These are phyloP conservation scores for Sinapis alba DNA, from an alignment of 441 rosid species.

Conservation along the genomic window DNA sequence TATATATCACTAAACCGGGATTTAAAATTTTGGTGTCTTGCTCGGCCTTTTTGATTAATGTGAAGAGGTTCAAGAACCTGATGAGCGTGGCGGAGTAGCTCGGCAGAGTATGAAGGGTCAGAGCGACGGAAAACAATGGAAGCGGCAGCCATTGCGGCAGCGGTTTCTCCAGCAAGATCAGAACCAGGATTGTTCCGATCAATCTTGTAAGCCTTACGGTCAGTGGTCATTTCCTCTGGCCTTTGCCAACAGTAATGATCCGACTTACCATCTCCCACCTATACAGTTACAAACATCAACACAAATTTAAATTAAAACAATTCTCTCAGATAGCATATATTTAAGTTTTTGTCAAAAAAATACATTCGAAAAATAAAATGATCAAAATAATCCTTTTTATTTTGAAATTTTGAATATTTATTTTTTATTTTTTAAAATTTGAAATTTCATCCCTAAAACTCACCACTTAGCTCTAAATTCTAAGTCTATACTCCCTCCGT, in stretches of 20 bases:
- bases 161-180: conserved; percentile 54
- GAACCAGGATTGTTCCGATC: conserved; percentile 49
- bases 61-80: conserved; percentile 33
- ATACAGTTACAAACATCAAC: conserved; percentile 10
- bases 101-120: conserved; percentile 41
- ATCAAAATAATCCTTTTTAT: too few species aligned
- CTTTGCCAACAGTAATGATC: conserved; percentile 58
- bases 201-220: conserved; percentile 41
- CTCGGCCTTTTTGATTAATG: background rate
- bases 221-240: conserved; percentile 57
- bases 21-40: background rate
- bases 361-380: too few species aligned
- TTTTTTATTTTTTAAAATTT: too few species aligned
- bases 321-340: too few species aligned
- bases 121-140: conserved; percentile 46
- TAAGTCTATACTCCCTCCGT: too few species aligned
- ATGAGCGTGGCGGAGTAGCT: conserved; percentile 45
- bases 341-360: too few species aligned
- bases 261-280: conserved; percentile 54
- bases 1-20: background rate
- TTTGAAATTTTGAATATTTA: too few species aligned
- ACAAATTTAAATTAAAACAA: background rate
- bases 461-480: too few species aligned
- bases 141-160: conserved; percentile 54
- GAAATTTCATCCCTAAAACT: too few species aligned